Evolutionary conservation across 1,139 yeast genomes (phyloP), one percentile per base, ranked within the genome.

Genomic region (Candida pseudoviswanathii): DNA sequence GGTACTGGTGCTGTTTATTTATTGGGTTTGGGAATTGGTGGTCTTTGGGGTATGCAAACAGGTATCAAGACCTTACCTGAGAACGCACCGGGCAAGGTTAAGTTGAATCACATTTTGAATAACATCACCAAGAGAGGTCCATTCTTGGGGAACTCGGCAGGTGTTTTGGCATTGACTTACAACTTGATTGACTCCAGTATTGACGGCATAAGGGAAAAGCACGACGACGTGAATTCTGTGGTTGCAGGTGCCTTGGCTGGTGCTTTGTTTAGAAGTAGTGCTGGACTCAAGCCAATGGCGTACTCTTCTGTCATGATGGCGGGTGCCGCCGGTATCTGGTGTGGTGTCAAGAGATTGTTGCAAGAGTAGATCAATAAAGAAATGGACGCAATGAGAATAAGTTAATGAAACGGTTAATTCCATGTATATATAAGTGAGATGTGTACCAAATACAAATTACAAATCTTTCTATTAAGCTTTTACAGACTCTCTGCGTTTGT

Each of bases 1-100:
- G 99, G 99, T 60, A 89, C 99, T 9, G 99, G 99, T 68, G 85
- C 97, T 9, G 92, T 91, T 45, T 94, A 94, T 67, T 78, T 94
- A 60, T 61, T 87, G 42, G 96, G 94, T 47, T 65, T 77, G 52
- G 92, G 94, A 42, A 55, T 81, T 48, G 99, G 99, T 68, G 99
- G 99, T 53, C 74, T 85, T 11, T 87, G 85, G 63, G 99, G 99
- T 52, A 72, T 91, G 53, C 82, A 83, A 56, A 97, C 92, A 70
- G 98, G 98, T 54, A 64, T 94, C 51, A 78, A 79, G 53, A 84
- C 84, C 66, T 78, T 95, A 49, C 94, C 96, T 25, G 78, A 83
- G 42, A 77, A 82, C 53, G 84, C 92, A 30, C 83, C 96, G 6
- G 76, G 85, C 45, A 88, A 87, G 67, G 80, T 94, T 65, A 85